phyloP scores from a whole-genome alignment of 257 asterid species.

The Lycium ferocissimum region DNA sequence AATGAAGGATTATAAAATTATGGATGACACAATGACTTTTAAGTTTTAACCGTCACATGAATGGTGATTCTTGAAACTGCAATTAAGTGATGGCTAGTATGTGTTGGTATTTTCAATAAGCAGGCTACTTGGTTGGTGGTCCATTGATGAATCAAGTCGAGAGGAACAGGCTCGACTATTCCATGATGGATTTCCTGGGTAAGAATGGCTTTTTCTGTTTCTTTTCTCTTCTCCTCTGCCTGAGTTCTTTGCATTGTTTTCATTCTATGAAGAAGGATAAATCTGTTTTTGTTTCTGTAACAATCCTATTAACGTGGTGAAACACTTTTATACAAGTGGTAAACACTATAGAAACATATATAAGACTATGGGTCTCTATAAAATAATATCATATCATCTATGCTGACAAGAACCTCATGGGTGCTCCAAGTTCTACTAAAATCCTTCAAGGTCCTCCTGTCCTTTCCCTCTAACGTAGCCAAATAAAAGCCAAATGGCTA shows the following conservation, averaged over 20 bases:
- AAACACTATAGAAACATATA: not conserved
- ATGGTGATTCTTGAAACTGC: slow-evolving; percentile 7
- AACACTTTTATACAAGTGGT: not conserved
- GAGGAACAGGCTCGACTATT: slow-evolving; percentile 91
- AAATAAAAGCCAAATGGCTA: not conserved
- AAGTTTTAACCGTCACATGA: not conserved
- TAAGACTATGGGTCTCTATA: not conserved
- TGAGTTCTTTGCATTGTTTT: slow-evolving; percentile 19
- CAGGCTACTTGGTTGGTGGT: slow-evolving; percentile 99
- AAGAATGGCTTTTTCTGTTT: slow-evolving; percentile 30
- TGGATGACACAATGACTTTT: not conserved
- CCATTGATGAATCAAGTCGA: slow-evolving; percentile 92
- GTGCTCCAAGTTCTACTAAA: not conserved
- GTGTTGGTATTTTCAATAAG: slow-evolving; percentile 32
- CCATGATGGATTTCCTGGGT: slow-evolving; percentile 80
- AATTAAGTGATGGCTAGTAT: slow-evolving; percentile 19
- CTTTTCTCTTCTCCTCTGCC: not conserved
- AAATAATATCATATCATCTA: not conserved
- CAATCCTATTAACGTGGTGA: not conserved
- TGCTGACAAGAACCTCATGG: not conserved
- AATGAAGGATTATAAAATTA: slow-evolving; percentile 13
- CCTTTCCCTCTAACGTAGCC: not conserved
- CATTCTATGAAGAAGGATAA: slow-evolving; percentile 8
- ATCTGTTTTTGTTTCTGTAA: not conserved
- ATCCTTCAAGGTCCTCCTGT: not conserved